A percentile compares a stretch with the other conserved stretches of the same genome.
Conservation (phyloP, 1,139 yeast species). For the Hansenula sp. region DNA sequence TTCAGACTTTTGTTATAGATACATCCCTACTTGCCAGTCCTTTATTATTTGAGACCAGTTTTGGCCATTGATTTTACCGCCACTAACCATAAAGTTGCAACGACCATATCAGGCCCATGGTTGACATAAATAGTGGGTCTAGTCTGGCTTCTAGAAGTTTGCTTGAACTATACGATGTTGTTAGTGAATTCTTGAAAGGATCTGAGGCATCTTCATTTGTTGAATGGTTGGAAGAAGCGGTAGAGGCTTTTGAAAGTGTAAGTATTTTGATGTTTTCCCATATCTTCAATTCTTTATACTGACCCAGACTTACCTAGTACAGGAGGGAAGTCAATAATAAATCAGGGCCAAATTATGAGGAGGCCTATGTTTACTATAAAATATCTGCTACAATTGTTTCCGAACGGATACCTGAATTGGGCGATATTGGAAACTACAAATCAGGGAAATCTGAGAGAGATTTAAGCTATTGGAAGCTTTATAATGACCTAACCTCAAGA, state of each 20-base stretch:
- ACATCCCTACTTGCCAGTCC: too few species aligned
- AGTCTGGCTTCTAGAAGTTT: not conserved
- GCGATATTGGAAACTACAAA: constrained; percentile 21
- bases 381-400: constrained; percentile 25
- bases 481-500: not conserved
- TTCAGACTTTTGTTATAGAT: too few species aligned
- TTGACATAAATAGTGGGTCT: too few species aligned
- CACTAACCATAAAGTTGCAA: not conserved
- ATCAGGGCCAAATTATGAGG: constrained; percentile 19
- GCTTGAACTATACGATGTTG: not conserved
- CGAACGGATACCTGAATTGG: constrained; percentile 19
- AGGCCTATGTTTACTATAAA: constrained; percentile 29
- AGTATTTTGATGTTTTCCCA: too few species aligned
- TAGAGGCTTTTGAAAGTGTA: constrained; percentile 2
- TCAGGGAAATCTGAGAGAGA: constrained; percentile 15
- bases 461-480: constrained; percentile 15
- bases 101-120: too few species aligned
- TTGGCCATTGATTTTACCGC: too few species aligned
- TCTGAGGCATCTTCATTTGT: not conserved
- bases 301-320: too few species aligned
- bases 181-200: not conserved
- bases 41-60: too few species aligned
- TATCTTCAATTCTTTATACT: too few species aligned
- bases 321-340: not conserved
- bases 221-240: constrained; percentile 1